phyloP scores from a whole-genome alignment of 176 grass and related monocot genomes.

The Phoenix dactylifera region DNA sequence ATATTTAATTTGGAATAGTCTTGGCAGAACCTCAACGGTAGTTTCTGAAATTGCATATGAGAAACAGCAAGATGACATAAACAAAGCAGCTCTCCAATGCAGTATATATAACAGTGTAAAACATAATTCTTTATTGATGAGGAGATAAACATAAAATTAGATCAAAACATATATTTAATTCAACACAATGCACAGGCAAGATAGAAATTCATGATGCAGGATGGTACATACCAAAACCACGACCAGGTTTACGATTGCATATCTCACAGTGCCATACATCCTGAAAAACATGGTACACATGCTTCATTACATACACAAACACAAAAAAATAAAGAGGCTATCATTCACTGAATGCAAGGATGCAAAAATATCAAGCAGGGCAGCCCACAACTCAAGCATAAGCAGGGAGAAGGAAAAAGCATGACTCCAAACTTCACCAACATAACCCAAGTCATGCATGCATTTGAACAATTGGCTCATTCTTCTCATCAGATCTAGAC shows the following conservation, averaged over 20 bases:
- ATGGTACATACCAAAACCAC: constrained; percentile 75
- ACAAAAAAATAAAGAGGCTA: background rate
- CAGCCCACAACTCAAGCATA: too few species aligned
- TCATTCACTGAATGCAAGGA: background rate
- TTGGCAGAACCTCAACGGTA: constrained; percentile 87
- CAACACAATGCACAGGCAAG: too few species aligned
- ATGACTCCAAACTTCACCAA: too few species aligned
- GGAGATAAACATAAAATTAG: too few species aligned
- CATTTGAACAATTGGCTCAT: too few species aligned
- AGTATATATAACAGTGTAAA: too few species aligned
- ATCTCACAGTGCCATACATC: constrained; percentile 99
- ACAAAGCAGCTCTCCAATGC: too few species aligned
- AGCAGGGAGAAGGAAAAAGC: too few species aligned
- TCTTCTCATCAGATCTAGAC: background rate
- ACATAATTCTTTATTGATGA: too few species aligned
- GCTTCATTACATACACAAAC: background rate
- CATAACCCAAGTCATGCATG: too few species aligned
- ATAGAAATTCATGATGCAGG: background rate
- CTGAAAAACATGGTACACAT: constrained; percentile 23
- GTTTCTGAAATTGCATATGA: constrained; percentile 46
- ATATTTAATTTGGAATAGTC: constrained; percentile 96
- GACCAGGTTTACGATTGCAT: constrained; percentile 80
- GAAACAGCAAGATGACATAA: too few species aligned
- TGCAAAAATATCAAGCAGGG: background rate
- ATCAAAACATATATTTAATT: too few species aligned